Evolutionary conservation across 1,284 basidiomycete species (phyloP).

Genomic region (Heterobasidion annosum): DNA sequence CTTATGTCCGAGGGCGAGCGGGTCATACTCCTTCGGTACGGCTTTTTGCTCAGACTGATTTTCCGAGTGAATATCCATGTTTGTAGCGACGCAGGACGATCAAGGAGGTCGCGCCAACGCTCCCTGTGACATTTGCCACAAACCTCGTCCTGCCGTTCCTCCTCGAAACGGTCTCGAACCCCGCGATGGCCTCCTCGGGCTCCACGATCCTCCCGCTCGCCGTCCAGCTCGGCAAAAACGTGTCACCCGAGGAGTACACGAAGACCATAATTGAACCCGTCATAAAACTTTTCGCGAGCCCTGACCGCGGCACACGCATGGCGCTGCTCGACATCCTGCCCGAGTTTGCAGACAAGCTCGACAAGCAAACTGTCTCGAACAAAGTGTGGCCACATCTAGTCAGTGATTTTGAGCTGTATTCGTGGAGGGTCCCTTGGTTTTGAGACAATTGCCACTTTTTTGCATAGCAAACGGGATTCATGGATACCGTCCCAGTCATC

Average conservation of each 20-base stretch:
- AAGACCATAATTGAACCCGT: slow-evolving; percentile 70
- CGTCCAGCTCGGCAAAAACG: slow-evolving; percentile 68
- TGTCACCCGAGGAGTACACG: slow-evolving; percentile 66
- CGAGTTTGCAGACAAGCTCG: slow-evolving; percentile 82
- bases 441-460: background rate
- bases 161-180: slow-evolving; percentile 61
- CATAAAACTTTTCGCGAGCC: slow-evolving; percentile 76
- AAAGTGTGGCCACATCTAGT: slow-evolving; percentile 93
- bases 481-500: slow-evolving; percentile 89
- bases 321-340: slow-evolving; percentile 82
- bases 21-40: slow-evolving; percentile 55
- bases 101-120: slow-evolving; percentile 70
- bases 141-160: slow-evolving; percentile 81
- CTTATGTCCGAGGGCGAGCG: slow-evolving; percentile 83
- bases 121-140: slow-evolving; percentile 84
- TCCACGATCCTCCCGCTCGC: slow-evolving; percentile 77
- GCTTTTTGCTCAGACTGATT: background rate
- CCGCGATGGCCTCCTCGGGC: slow-evolving; percentile 67
- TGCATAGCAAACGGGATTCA: slow-evolving; percentile 83
- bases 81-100: slow-evolving; percentile 41
- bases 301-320: slow-evolving; percentile 92
- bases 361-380: slow-evolving; percentile 77
- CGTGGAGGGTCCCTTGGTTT: background rate
- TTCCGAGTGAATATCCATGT: background rate
- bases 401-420: slow-evolving; percentile 16